These are phyloP conservation scores for Papiliotrema laurentii DNA, from an alignment of 1,284 basidiomycete genomes.

Conservation along the genomic window DNA sequence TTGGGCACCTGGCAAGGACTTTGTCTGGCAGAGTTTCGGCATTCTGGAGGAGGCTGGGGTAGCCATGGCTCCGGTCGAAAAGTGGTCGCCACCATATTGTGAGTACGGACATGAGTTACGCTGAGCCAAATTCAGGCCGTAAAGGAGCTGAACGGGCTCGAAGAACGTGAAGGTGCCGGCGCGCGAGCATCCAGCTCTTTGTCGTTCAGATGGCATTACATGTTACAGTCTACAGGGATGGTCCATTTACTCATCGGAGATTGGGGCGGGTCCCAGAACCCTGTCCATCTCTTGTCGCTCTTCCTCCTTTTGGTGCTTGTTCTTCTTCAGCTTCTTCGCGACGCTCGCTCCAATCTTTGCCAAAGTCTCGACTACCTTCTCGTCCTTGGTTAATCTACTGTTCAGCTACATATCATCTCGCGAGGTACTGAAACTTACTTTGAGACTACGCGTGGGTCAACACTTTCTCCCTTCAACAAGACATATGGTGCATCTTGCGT, in stretches of 20 bases:
- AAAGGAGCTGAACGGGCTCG: too few species aligned
- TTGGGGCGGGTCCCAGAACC: constrained; percentile 26
- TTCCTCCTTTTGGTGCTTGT: constrained; percentile 31
- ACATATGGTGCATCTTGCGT: constrained; percentile 16
- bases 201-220: too few species aligned
- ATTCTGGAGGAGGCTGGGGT: constrained; percentile 41
- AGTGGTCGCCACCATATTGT: constrained; percentile 44
- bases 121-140: not conserved
- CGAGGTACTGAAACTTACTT: not conserved
- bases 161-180: too few species aligned
- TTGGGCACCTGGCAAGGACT: constrained; percentile 84
- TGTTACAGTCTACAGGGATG: too few species aligned
- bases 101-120: not conserved
- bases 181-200: too few species aligned
- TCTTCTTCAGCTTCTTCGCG: constrained; percentile 26
- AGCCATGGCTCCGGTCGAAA: constrained; percentile 37
- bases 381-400: constrained; percentile 15
- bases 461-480: constrained; percentile 13
- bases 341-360: constrained; percentile 12
- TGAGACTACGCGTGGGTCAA: not conserved
- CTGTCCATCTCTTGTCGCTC: constrained; percentile 31
- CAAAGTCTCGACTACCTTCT: constrained; percentile 15
- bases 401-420: not conserved
- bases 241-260: constrained; percentile 11
- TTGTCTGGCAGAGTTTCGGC: constrained; percentile 39